A percentile compares a stretch with the other conserved stretches of the same genome.
These are phyloP conservation scores for Penicillium concentricum DNA, from an alignment of 2,329 filamentous ascomycete genomes.

Conservation along the genomic window DNA sequence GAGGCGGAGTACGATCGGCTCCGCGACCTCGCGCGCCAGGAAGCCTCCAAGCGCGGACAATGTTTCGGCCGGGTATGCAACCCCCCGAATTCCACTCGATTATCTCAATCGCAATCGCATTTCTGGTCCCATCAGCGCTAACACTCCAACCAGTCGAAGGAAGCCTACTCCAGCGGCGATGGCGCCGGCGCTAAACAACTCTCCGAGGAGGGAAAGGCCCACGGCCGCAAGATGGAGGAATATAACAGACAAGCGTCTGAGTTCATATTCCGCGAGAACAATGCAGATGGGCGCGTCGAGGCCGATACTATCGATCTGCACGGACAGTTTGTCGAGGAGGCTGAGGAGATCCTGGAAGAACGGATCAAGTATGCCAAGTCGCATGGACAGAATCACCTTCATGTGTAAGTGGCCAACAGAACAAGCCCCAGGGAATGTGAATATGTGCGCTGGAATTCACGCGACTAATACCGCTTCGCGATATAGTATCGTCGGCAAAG, in stretches of 20 bases:
- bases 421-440: no score
- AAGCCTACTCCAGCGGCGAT: constrained; percentile 81
- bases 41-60: constrained; percentile 72
- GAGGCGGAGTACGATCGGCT: constrained; percentile 92
- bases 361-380: constrained; percentile 75
- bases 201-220: constrained; percentile 79
- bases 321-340: constrained; percentile 91
- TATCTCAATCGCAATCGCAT: neutral
- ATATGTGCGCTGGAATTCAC: neutral
- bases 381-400: constrained; percentile 75
- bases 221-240: constrained; percentile 78
- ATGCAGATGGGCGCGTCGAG: constrained; percentile 70
- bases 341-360: constrained; percentile 83
- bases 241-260: constrained; percentile 91
- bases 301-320: constrained; percentile 90
- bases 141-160: constrained; percentile 52
- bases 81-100: neutral
- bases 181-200: constrained; percentile 79
- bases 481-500: constrained; percentile 80
- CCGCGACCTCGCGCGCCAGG: constrained; percentile 75
- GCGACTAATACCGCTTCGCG: neutral
- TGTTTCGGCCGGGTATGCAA: constrained; percentile 68
- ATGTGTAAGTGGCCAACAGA: constrained; percentile 58
- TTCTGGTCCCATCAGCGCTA: neutral
- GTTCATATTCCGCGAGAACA: constrained; percentile 95